Base-by-base conservation (phyloP, 345 rosid genomes). In the Bruguiera sexangula region DNA sequence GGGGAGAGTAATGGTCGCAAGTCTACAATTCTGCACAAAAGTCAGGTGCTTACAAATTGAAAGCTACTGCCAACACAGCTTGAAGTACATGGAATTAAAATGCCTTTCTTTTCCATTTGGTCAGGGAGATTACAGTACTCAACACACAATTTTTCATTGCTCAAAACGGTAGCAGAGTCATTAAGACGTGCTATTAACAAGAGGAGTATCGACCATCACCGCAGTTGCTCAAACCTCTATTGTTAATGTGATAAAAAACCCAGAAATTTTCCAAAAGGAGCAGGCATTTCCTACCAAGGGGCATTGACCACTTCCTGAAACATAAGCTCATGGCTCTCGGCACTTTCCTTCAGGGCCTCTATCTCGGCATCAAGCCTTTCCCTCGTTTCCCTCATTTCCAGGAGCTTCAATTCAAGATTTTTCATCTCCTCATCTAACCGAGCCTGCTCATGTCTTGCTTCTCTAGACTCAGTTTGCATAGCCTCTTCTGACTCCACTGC, bases 321-420 rank as follows among this genome's bases (percentile, higher is more conserved):
- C 65, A n/a, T 56, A 26, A 39, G 55, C 18, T 75, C 84, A 52
- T 70, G 79, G 55, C 39, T 66, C 57, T 72, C 77, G 10, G 76
- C 76, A 67, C 67, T 68, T 22, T 4, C 70, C 61, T 64, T 73
- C 63, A 72, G 31, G 27, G 60, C 53, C 71, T 71, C 81, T 48
- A 77, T 67, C 69, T 83, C 82, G 1, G 52, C 67, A 43, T 71
- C 70, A 11, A 83, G 82, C 71, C 50, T 76, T 21, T 69, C 71
- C 59, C 63, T 69, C 20, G 65, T 60, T 60, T 61, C 80, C 68
- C 71, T 77, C 71, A 75, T 20, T 54, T 73, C 66, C 58, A 50
- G 9, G 1, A 75, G 63, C 72, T 67, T 76, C 68, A 34, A 21
- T 62, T 83, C 82, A 4, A 85, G 83, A 55, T 21, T 69, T 32